These are phyloP conservation scores for Alternaria solani DNA, from an alignment of 2,329 filamentous ascomycete genomes.

Conservation along the genomic window DNA sequence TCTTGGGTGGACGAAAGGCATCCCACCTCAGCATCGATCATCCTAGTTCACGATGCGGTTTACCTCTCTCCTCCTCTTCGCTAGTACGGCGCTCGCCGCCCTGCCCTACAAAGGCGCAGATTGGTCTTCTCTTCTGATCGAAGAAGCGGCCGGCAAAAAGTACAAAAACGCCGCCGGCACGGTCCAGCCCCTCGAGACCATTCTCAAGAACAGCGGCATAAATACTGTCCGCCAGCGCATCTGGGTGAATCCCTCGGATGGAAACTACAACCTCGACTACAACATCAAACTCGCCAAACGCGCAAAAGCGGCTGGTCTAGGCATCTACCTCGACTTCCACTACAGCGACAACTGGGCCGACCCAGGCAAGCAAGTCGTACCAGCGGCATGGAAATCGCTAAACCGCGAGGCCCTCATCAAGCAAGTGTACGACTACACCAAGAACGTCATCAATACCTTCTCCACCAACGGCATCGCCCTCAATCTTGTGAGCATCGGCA, in stretches of 20 bases:
- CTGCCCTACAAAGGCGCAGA: constrained; percentile 73
- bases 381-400: constrained; percentile 68
- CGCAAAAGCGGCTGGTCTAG: constrained; percentile 68
- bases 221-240: constrained; percentile 75
- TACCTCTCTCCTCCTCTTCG: constrained; percentile 29
- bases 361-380: constrained; percentile 68
- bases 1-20: not conserved
- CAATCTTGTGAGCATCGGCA: constrained; percentile 73
- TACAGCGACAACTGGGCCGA: constrained; percentile 77
- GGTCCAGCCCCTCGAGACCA: constrained; percentile 66
- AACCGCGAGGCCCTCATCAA: constrained; percentile 66
- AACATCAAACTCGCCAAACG: constrained; percentile 73
- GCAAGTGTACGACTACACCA: constrained; percentile 74
- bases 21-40: not conserved
- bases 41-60: constrained; percentile 37
- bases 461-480: constrained; percentile 63
- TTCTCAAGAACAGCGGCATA: constrained; percentile 68
- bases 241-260: constrained; percentile 71
- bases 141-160: constrained; percentile 67
- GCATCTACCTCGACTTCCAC: constrained; percentile 70
- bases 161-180: constrained; percentile 67
- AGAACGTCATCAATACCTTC: constrained; percentile 68
- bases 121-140: constrained; percentile 72
- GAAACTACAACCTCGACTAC: constrained; percentile 73
- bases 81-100: constrained; percentile 50